phyloP scores from a whole-genome alignment of 345 rosid species.

The Citrus australasica region DNA sequence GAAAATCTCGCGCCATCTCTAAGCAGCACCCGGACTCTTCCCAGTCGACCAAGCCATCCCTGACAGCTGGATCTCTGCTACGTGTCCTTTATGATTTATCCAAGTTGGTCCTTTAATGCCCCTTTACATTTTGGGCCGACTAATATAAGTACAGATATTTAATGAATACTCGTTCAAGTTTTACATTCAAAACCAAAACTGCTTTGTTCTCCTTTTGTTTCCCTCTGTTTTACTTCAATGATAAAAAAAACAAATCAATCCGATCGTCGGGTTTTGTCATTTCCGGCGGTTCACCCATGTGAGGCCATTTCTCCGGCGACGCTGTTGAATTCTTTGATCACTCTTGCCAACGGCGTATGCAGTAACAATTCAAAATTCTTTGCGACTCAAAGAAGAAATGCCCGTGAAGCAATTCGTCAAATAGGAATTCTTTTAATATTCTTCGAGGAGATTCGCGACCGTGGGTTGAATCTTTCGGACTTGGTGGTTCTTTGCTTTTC shows the following conservation, averaged over 20 bases:
- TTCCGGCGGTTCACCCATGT: slow-evolving; percentile 78
- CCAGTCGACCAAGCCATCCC: slow-evolving; percentile 9
- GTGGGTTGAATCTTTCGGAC: slow-evolving; percentile 18
- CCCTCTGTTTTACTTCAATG: slow-evolving; percentile 22
- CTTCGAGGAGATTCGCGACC: slow-evolving; percentile 57
- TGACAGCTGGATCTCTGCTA: slow-evolving; percentile 19
- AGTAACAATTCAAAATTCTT: slow-evolving; percentile 38
- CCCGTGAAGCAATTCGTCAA: slow-evolving; percentile 46
- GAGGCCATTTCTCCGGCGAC: slow-evolving; percentile 46
- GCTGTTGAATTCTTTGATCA: slow-evolving; percentile 51
- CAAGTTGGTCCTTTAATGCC: not conserved
- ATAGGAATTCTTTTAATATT: slow-evolving; percentile 47
- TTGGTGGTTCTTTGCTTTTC: slow-evolving; percentile 46
- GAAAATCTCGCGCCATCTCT: slow-evolving; percentile 1
- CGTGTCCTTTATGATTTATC: slow-evolving; percentile 24
- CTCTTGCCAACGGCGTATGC: slow-evolving; percentile 43
- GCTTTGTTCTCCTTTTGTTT: not conserved
- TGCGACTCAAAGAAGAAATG: slow-evolving; percentile 47
- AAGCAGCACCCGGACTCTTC: not conserved
- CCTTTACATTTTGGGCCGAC: not conserved
- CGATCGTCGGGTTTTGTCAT: slow-evolving; percentile 60
- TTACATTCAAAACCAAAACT: not conserved
- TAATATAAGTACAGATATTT: not conserved
- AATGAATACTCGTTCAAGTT: not conserved
- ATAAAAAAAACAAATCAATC: slow-evolving; percentile 23